Base-by-base conservation (phyloP, 495 filamentous ascomycete species). In the Tuber aestivum region DNA sequence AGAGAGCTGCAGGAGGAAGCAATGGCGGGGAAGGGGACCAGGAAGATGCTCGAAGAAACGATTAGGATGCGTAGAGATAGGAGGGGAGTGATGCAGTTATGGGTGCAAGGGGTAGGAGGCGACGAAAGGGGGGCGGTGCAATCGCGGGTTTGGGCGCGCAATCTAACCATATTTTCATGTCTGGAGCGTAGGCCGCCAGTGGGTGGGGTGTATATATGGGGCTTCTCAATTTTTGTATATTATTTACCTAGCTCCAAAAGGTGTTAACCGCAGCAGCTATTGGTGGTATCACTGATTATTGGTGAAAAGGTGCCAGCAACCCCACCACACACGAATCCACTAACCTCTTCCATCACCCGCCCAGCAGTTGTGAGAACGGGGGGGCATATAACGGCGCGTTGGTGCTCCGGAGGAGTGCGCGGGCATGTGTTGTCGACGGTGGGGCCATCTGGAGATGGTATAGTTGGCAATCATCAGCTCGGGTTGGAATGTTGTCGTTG, bases 1-100 rank as follows among this genome's bases (percentile, higher is more conserved):
- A 83, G 78, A 75, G 32, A 41, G 70, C 77, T 70, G 27, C 74
- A 56, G 23, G 48, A 37, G 50, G 38, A 71, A 37, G 45, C 73
- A 72, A 71, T 70, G 27, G 48, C 44, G 44, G 41, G 27, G 35
- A 32, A 21, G 70, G 42, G 42, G 42, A 44, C 42, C 14, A 14
- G 42, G 42, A 14, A 44, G 42, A 48, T 48, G 5, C 45, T 23
- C 45, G 18, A 48, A 23, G 45, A 23, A 48, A 48, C 45, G 45
- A 23, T 23, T 48, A 23, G 45, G 45, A 23, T 48, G 45, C 45
- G 45, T 48, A 48, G 45, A 23, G 20, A 48, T 6, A 48, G 45
- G 45, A 23, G 45, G 45, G 45, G 45, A 23, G 8, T 23, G 21
- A 48, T 48, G 45, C 6, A 48, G 45, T 21, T 23, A 18, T 6